Conservation (phyloP, 2,329 filamentous ascomycete species). For the Verticillium zaregamsianum region DNA sequence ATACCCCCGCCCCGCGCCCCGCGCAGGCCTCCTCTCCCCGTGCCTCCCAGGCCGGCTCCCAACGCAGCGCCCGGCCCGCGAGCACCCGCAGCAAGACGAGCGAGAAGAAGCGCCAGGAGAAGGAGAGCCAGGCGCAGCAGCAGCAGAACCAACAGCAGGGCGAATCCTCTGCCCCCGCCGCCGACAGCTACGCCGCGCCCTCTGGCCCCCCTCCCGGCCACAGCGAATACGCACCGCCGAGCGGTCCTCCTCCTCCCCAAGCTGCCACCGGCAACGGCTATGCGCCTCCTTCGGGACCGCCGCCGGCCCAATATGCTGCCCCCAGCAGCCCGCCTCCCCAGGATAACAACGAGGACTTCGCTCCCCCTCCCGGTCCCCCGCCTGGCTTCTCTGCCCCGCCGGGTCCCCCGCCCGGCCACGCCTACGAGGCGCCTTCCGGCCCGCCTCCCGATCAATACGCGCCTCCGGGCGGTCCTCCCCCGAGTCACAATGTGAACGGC, state of each 20-base stretch:
- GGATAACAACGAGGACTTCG: constrained; percentile 13
- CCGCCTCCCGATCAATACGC: constrained; percentile 14
- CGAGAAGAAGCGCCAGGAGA: constrained; percentile 7
- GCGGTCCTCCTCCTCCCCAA: background rate
- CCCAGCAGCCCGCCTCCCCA: constrained; percentile 13
- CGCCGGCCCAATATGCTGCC: constrained; percentile 16
- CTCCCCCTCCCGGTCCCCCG: constrained; percentile 22
- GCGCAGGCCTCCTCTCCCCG: constrained; percentile 16
- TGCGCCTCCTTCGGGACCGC: constrained; percentile 21
- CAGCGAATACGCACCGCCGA: constrained; percentile 5
- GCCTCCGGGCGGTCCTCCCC: constrained; percentile 20
- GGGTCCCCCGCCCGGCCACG: constrained; percentile 15
- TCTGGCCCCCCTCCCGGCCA: constrained; percentile 12
- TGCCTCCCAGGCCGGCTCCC: background rate
- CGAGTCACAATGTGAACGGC: background rate
- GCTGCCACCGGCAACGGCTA: constrained; percentile 13
- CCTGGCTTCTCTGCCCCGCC: constrained; percentile 21
- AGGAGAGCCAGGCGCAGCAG: constrained; percentile 12
- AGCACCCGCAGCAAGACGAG: constrained; percentile 5
- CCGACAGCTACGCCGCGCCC: constrained; percentile 14
- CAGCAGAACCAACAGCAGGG: constrained; percentile 19
- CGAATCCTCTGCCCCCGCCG: constrained; percentile 9
- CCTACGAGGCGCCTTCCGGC: constrained; percentile 22
- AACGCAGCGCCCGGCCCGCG: background rate
- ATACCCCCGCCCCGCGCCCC: constrained; percentile 36